A percentile compares a stretch with the other conserved stretches of the same genome.
Conservation (phyloP, 2,329 filamentous ascomycete genomes). For the Pestalotiopsis sp. region DNA sequence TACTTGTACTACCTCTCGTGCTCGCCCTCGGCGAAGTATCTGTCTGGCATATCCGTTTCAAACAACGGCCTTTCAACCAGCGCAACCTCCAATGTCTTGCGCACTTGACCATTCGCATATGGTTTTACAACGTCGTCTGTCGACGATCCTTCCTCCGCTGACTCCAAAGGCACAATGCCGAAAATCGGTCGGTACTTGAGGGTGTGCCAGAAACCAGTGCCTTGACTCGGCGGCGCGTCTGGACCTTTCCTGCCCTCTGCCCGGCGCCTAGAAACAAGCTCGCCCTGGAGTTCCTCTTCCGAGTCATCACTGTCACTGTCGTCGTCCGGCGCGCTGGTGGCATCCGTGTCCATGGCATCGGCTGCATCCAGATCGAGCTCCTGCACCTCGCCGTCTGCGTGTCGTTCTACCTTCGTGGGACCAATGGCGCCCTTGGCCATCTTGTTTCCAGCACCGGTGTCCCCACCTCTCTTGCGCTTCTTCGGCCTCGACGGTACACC, state of each 20-base stretch:
- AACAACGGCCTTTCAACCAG: constrained; percentile 85
- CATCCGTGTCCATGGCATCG: constrained; percentile 33
- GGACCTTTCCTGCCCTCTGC: constrained; percentile 28
- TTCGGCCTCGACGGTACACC: constrained; percentile 35
- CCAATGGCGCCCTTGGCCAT: constrained; percentile 46
- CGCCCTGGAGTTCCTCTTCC: constrained; percentile 34
- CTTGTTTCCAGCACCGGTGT: constrained; percentile 55
- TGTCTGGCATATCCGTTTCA: constrained; percentile 77
- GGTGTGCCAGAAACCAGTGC: constrained; percentile 70
- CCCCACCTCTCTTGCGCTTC: constrained; percentile 58
- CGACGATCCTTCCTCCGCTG: constrained; percentile 32
- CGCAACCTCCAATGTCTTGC: constrained; percentile 71
- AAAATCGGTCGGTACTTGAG: constrained; percentile 95
- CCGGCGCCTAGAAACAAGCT: constrained; percentile 31
- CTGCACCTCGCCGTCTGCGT: constrained; percentile 23
- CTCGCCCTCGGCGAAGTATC: constrained; percentile 65
- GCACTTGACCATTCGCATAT: constrained; percentile 13
- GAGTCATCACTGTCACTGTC: constrained; percentile 36
- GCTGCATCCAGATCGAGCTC: constrained; percentile 29
- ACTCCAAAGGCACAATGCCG: constrained; percentile 59
- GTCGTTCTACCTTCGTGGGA: constrained; percentile 30
- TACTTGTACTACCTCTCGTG: constrained; percentile 42
- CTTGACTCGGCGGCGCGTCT: constrained; percentile 21
- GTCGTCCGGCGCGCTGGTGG: constrained; percentile 26
- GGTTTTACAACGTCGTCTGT: constrained; percentile 13